Evolutionary conservation across 805 yeast genomes (phyloP).

Genomic region (Saccharomycopsis oosterbeekiorum): DNA sequence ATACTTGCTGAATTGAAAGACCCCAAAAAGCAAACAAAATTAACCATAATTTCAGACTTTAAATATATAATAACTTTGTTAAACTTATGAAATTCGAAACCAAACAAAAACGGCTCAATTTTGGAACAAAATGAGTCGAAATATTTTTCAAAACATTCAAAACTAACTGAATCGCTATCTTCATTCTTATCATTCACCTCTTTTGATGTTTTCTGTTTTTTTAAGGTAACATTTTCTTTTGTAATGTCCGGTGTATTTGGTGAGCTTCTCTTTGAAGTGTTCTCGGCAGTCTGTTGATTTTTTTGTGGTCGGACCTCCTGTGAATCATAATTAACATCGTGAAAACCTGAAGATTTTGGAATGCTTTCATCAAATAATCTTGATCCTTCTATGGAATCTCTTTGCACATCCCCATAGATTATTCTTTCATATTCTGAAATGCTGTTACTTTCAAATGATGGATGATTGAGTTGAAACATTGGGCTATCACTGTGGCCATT

Average conservation of each 20-base stretch:
- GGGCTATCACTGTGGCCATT: background rate
- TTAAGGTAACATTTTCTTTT: background rate
- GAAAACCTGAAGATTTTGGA: background rate
- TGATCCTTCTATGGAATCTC: background rate
- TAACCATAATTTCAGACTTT: constrained; percentile 46
- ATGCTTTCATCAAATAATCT: background rate
- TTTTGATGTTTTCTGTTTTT: background rate
- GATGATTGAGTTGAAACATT: background rate
- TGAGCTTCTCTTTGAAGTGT: background rate
- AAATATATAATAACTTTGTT: constrained; percentile 42
- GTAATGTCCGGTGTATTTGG: background rate
- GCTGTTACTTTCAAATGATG: background rate
- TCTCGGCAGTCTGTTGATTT: background rate
- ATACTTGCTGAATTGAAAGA: constrained; percentile 25
- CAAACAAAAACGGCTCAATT: constrained; percentile 56
- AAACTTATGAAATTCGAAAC: constrained; percentile 46
- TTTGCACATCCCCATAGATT: background rate
- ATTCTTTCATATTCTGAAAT: background rate
- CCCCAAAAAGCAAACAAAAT: constrained; percentile 52
- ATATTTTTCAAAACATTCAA: constrained; percentile 27
- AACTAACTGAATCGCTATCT: background rate
- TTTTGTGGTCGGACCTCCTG: background rate
- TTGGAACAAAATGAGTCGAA: constrained; percentile 43
- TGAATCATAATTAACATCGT: background rate
- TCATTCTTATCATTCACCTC: background rate